Conservation (phyloP, 2,329 filamentous ascomycete species). For the Aureobasidium sp. region DNA sequence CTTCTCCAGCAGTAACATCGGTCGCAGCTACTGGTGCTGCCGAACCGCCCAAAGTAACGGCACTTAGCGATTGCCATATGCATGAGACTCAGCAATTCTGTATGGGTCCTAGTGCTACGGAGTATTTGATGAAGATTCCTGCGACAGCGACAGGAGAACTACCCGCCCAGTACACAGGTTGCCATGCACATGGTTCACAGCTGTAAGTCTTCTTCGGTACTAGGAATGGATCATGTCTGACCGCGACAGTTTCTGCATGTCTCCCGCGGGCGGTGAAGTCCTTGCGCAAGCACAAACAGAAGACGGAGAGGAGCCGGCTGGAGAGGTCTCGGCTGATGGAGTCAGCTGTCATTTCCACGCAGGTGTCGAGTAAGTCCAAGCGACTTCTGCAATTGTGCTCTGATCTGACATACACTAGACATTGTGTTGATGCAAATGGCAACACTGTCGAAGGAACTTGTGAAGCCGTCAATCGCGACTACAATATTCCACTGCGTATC, state of each 20-base stretch:
- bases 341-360: constrained; percentile 65
- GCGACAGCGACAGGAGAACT: constrained; percentile 50
- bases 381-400: background rate
- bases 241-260: constrained; percentile 53
- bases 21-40: background rate
- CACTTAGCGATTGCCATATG: constrained; percentile 48
- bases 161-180: constrained; percentile 57
- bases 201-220: constrained; percentile 39
- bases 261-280: constrained; percentile 54
- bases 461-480: constrained; percentile 46
- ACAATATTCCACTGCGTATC: constrained; percentile 61
- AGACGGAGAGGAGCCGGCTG: constrained; percentile 23
- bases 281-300: constrained; percentile 40
- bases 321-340: background rate
- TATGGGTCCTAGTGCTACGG: constrained; percentile 33
- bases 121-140: constrained; percentile 42
- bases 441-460: constrained; percentile 36
- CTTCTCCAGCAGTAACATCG: background rate
- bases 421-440: constrained; percentile 49
- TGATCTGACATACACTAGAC: constrained; percentile 34
- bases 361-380: constrained; percentile 60
- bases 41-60: constrained; percentile 27
- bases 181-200: constrained; percentile 54
- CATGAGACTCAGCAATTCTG: constrained; percentile 43
- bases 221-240: constrained; percentile 4